Evolutionary conservation across 257 asterid species (phyloP).

Genomic region (Petunia secreta): DNA sequence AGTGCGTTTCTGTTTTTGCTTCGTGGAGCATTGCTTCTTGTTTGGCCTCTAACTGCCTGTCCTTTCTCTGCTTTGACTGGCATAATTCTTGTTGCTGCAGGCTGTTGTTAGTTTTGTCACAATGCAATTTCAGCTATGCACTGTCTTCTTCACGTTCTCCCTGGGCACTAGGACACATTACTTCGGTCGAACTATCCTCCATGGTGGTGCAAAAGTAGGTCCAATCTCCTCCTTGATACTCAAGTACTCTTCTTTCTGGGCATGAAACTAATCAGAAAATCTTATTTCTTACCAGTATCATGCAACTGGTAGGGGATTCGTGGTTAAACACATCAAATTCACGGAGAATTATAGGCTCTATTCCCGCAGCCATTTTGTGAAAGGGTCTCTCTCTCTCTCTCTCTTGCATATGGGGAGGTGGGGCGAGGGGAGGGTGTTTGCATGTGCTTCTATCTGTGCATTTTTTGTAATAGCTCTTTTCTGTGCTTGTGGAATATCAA

Average conservation of each 20-base stretch:
- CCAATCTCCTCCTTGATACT: constrained; percentile 29
- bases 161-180: constrained; percentile 95
- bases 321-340: constrained; percentile 94
- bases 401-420: not conserved
- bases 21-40: not conserved
- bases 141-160: constrained; percentile 92
- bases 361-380: constrained; percentile 93
- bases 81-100: constrained; percentile 43
- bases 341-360: constrained; percentile 96
- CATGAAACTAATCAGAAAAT: constrained; percentile 25
- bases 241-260: constrained; percentile 14
- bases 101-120: constrained; percentile 94
- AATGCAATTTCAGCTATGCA: constrained; percentile 97
- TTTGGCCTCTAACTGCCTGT: not conserved
- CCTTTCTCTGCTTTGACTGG: not conserved
- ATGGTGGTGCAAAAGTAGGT: constrained; percentile 95
- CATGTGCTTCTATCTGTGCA: not conserved
- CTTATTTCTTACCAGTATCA: constrained; percentile 67
- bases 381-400: constrained; percentile 71
- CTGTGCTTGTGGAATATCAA: not conserved
- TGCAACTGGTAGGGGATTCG: constrained; percentile 98
- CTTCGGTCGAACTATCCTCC: constrained; percentile 98
- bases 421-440: too few relatives aligned
- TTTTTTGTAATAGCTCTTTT: constrained; percentile 20
- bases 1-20: not conserved